phyloP scores from a whole-genome alignment of 2,329 filamentous ascomycete genomes.

The Trichoderma asperellum region DNA sequence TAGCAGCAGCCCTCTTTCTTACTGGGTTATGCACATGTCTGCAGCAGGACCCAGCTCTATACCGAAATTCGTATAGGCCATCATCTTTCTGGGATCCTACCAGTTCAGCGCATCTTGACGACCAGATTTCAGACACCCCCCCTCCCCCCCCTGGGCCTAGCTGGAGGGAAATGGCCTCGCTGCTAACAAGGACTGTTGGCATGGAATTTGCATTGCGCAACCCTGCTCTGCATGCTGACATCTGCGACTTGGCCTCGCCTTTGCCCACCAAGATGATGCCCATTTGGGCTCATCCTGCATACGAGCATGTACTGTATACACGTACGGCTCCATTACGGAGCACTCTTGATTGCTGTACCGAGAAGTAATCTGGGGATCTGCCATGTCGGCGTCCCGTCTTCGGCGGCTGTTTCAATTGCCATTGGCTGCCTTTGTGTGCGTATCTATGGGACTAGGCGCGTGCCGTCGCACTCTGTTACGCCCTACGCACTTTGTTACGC shows the following conservation, averaged over 20 bases:
- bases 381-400: conserved; percentile 1
- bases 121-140: conserved; percentile 8
- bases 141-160: background rate
- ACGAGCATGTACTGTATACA: background rate
- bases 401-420: conserved; percentile 16
- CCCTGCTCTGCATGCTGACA: background rate
- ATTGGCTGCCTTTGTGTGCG: background rate
- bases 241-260: background rate
- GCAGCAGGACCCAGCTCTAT: conserved; percentile 3
- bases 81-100: background rate
- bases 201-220: background rate
- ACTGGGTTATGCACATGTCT: background rate
- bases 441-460: conserved; percentile 14
- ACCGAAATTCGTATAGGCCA: background rate
- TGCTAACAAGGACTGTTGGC: conserved; percentile 8
- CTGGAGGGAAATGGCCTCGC: background rate
- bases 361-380: conserved; percentile 15
- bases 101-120: conserved; percentile 11
- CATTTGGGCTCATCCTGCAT: conserved; percentile 13
- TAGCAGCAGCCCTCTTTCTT: background rate
- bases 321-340: background rate
- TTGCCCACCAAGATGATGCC: background rate
- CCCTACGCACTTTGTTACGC: background rate
- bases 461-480: background rate
- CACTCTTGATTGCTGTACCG: conserved; percentile 5